Evolutionary conservation across 306 rosid species (phyloP).

Genomic region (Glycine latifolia): DNA sequence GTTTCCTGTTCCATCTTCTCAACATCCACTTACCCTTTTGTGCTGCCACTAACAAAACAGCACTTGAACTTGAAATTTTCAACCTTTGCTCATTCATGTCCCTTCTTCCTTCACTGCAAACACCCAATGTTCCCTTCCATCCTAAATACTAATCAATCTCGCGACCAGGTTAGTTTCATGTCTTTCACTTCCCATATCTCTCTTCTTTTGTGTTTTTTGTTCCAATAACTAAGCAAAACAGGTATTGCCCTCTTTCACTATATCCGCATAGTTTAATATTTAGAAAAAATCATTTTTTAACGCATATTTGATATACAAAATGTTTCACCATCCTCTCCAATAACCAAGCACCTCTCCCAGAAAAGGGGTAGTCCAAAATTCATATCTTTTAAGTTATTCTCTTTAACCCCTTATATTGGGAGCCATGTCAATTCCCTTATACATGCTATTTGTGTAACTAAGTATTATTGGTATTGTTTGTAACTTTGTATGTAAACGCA

Average conservation of each 20-base stretch:
- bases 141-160: slow-evolving; percentile 48
- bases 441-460: neutral
- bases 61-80: slow-evolving; percentile 18
- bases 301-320: too few relatives aligned
- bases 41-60: too few relatives aligned
- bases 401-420: too few relatives aligned
- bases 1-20: too few relatives aligned
- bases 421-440: neutral
- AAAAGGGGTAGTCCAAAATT: too few relatives aligned
- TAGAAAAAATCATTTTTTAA: slow-evolving; percentile 1
- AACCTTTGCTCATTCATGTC: slow-evolving; percentile 13
- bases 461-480: too few relatives aligned
- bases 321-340: too few relatives aligned
- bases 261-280: neutral
- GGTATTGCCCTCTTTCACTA: slow-evolving; percentile 18
- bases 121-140: slow-evolving; percentile 56
- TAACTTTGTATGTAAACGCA: slow-evolving; percentile 34
- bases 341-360: too few relatives aligned
- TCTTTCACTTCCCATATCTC: neutral
- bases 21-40: too few relatives aligned
- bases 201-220: neutral
- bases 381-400: too few relatives aligned
- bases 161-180: slow-evolving; percentile 54
- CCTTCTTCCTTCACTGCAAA: neutral
- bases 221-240: neutral